Evolutionary conservation across 2,329 filamentous ascomycete species (phyloP).

Genomic region (Fusarium sublunatum): DNA sequence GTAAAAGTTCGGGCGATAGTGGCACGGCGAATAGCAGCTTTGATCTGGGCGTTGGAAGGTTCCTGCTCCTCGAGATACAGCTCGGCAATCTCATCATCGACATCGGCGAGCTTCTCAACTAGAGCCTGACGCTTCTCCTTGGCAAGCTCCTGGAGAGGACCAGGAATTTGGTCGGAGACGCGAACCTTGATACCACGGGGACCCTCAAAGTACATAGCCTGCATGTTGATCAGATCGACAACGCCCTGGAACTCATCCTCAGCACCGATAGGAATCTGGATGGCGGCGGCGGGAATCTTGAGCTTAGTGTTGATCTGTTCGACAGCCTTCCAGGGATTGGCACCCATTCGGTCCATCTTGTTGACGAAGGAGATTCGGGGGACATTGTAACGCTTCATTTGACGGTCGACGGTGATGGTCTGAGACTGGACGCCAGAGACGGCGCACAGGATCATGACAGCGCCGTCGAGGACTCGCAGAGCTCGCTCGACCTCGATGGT

Average conservation of each 20-base stretch:
- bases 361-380: slow-evolving; percentile 97
- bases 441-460: slow-evolving; percentile 98
- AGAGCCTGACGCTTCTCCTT: slow-evolving; percentile 85
- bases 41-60: slow-evolving; percentile 85
- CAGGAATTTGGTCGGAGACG: slow-evolving; percentile 83
- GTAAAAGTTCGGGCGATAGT: slow-evolving; percentile 93
- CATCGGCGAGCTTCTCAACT: slow-evolving; percentile 95
- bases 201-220: slow-evolving; percentile 92
- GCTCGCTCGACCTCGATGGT: slow-evolving; percentile 98
- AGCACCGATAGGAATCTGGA: slow-evolving; percentile 92
- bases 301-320: slow-evolving; percentile 98
- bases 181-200: slow-evolving; percentile 80
- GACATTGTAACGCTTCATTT: slow-evolving; percentile 98
- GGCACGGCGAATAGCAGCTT: slow-evolving; percentile 88
- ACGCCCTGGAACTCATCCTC: slow-evolving; percentile 95
- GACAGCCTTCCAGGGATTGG: slow-evolving; percentile 96
- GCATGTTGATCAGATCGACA: slow-evolving; percentile 92
- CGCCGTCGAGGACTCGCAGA: slow-evolving; percentile 92
- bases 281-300: slow-evolving; percentile 88
- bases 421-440: slow-evolving; percentile 97
- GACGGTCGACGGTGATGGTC: slow-evolving; percentile 96
- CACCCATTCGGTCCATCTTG: slow-evolving; percentile 99
- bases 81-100: slow-evolving; percentile 97
- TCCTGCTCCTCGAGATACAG: slow-evolving; percentile 89
- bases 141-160: slow-evolving; percentile 78